phyloP scores from a whole-genome alignment of 129 eudicot genomes.

The Lactuca sativa region DNA sequence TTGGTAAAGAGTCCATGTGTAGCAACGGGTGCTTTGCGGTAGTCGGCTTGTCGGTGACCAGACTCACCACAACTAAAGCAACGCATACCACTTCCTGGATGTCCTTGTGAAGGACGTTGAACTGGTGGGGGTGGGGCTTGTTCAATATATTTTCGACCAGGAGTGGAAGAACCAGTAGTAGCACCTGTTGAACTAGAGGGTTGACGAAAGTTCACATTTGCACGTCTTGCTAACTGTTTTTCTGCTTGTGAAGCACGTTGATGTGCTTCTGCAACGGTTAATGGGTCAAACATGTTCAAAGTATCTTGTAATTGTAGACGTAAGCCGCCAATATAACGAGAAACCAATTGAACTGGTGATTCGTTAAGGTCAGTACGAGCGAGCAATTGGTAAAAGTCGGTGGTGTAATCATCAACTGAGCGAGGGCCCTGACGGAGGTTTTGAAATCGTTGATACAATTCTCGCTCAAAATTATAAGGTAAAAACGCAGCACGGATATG shows the following conservation, averaged over 20 bases:
- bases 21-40: background rate
- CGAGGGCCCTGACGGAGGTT: conserved; percentile 4
- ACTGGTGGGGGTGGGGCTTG: background rate
- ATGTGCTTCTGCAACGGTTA: background rate
- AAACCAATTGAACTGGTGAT: background rate
- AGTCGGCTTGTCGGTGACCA: background rate
- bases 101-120: background rate
- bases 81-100: background rate
- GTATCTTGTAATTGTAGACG: background rate
- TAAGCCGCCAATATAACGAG: conserved; percentile 3
- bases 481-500: conserved; percentile 6
- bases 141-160: too few relatives aligned
- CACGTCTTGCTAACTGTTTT: background rate
- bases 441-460: background rate
- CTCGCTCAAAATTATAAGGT: conserved; percentile 5
- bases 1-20: background rate
- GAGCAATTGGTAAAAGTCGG: background rate
- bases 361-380: background rate
- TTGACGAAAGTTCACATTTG: background rate
- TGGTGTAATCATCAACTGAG: conserved; percentile 5
- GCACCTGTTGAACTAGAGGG: background rate
- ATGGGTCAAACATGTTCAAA: conserved; percentile 14
- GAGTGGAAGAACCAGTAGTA: background rate
- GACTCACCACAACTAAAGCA: background rate
- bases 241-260: background rate